A percentile compares a stretch with the other conserved stretches of the same genome.
These are phyloP conservation scores for Trichoderma asperellum DNA, from an alignment of 2,329 filamentous ascomycete species.

Conservation along the genomic window DNA sequence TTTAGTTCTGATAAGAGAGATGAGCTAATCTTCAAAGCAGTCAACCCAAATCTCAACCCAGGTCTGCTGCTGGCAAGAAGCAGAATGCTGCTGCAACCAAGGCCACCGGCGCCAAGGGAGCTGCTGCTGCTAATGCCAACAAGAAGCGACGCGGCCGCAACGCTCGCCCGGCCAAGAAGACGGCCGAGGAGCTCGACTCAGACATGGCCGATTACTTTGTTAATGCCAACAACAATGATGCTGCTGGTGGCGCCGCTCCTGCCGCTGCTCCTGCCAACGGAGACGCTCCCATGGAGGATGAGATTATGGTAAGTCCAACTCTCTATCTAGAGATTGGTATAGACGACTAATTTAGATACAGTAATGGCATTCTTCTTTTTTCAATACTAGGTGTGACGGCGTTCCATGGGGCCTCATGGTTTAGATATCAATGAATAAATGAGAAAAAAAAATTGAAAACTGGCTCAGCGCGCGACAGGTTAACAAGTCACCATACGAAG, in stretches of 20 bases:
- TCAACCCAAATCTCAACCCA: constrained; percentile 61
- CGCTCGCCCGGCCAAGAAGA: constrained; percentile 78
- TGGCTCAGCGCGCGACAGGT: constrained; percentile 1
- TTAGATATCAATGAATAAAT: constrained; percentile 32
- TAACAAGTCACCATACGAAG: background rate
- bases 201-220: constrained; percentile 98
- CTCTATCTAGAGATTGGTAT: background rate
- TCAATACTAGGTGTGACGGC: background rate
- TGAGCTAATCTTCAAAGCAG: constrained; percentile 31
- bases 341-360: background rate
- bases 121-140: constrained; percentile 49
- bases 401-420: constrained; percentile 32
- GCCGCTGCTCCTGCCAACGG: constrained; percentile 51
- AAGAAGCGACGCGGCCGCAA: constrained; percentile 63
- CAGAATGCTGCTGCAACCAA: constrained; percentile 46
- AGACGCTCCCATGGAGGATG: constrained; percentile 69
- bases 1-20: background rate
- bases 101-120: constrained; percentile 48
- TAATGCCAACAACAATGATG: constrained; percentile 49
- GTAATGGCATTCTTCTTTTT: constrained; percentile 20
- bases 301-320: constrained; percentile 53
- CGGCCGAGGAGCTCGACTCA: constrained; percentile 89
- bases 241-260: constrained; percentile 52
- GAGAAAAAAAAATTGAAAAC: constrained; percentile 21
- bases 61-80: constrained; percentile 79